Evolutionary conservation across 345 rosid species (phyloP), one percentile per base, ranked within the genome.

Genomic region (Populus davidiana): DNA sequence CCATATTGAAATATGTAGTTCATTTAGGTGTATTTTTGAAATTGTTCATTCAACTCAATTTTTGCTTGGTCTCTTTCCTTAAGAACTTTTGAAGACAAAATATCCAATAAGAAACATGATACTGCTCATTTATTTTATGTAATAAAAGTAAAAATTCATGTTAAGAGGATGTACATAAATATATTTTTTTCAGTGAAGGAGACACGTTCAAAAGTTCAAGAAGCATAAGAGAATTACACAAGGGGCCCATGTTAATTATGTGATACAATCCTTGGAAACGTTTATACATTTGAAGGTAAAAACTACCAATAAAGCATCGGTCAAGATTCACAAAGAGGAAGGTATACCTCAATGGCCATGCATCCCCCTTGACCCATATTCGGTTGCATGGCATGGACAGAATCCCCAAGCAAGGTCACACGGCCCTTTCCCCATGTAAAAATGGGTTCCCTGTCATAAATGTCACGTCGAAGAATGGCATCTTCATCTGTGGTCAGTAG

Each of bases 281-380:
- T 68, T 73, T 62, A 33, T 56, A 69, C 29, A 38, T 5, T 5
- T 31, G 67, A 10, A 65, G 14, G 63, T n/a, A 25, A 36, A 33
- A 70, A 36, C 31, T 52, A 44, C 20, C 16, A 65, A 16, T 43
- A 39, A 33, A 69, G 59, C 39, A 56, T 6, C 36, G 75, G n/a
- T 41, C 56, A 18, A 29, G 50, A 29, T 74, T 70, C 23, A 44
- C 16, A 67, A 62, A 59, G 75, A 67, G 43, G 72, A 65, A 85
- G 72, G 38, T 25, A 49, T 86, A 95, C 98, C 92, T 96, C 98
- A 83, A 96, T 91, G 69, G 98, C 99, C 98, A 96, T 96, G 81
- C 98, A 96, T 33, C 97, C 99, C 38, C 96, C 98, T 88, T 96
- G 98, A 43, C 98, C 98, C 93, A 93, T 59, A 80, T 92, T 96